Evolutionary conservation across 1,139 yeast genomes (phyloP), one percentile per base, ranked within the genome.

Genomic region (Suhomyces maxii): DNA sequence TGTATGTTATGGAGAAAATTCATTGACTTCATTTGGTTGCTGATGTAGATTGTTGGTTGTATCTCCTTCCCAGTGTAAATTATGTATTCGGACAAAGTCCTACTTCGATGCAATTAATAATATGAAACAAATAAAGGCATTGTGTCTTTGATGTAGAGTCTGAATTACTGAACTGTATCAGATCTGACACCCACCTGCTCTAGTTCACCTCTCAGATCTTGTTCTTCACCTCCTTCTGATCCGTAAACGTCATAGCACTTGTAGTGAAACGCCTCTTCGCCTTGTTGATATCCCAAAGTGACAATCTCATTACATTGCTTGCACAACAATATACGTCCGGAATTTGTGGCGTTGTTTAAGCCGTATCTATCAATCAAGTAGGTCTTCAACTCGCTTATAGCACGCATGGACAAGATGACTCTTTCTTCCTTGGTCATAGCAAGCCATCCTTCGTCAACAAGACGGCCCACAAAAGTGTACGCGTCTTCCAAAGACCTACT

Each of bases 381-480:
- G 32, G 61, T 59, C 45, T 71, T 70, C 43, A 83, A 63, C 51
- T 83, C 89, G 8, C 77, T 64, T 8, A 82, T 50, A 1, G 78
- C 57, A 26, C 79, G 60, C 1, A 73, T 57, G 2, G 83, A 73
- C 12, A 71, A 56, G 23, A 71, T 51, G n/a, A 73, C 46, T n/a
- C 63, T 54, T 42, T 65, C 65, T 26, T 60, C 62, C 18, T 36
- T 41, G 9, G 69, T 60, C 12, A 65, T 40, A 23, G 57, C 60
- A 36, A 83, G 59, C 86, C 87, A 83, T 6, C 83, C 86, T 48
- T 73, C 77, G 46, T 73, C 73, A 7, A 79, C 70, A 23, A 82
- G 58, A 26, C 64, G 56, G 8, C 58, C 64, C 2, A 82, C 53
- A 33, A 82, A 66, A 0, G 45, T 48, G 12, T 67, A 65, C 0